Percentiles rank a stretch among this genome's conserved stretches.
These are phyloP conservation scores for Fibroporia radiculosa DNA, from an alignment of 768 basidiomycete genomes.

Conservation along the genomic window DNA sequence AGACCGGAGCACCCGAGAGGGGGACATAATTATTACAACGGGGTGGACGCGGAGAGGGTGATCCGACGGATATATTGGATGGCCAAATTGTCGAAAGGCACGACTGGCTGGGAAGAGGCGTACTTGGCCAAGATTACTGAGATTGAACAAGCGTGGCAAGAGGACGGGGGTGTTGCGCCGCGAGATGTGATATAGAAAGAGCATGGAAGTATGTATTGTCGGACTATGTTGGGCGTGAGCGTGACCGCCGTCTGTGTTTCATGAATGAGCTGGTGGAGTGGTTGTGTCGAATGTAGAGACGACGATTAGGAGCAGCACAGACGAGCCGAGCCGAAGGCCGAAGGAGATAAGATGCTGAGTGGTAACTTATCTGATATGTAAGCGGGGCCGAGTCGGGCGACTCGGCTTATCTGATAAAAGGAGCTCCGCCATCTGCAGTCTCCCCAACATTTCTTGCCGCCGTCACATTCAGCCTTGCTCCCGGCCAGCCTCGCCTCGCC, in stretches of 20 bases:
- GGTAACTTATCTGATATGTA: constrained; percentile 4
- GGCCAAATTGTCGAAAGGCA: constrained; percentile 25
- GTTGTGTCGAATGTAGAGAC: neutral
- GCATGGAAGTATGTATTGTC: neutral
- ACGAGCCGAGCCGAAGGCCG: neutral
- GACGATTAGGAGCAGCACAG: neutral
- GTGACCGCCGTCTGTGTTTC: neutral
- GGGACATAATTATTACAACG: constrained; percentile 59
- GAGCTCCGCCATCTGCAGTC: constrained; percentile 1
- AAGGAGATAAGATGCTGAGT: neutral
- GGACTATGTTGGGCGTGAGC: constrained; percentile 1
- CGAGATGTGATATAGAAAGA: neutral
- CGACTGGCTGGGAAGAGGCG: constrained; percentile 34
- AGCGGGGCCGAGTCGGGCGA: neutral
- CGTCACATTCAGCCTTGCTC: neutral
- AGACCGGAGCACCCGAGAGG: constrained; percentile 37
- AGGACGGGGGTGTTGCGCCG: neutral
- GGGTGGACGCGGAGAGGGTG: constrained; percentile 43
- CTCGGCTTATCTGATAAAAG: constrained; percentile 16
- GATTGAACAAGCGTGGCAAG: constrained; percentile 1
- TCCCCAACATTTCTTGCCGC: constrained; percentile 3
- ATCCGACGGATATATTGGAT: constrained; percentile 37
- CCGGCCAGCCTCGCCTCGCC: constrained; percentile 1
- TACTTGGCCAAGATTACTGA: constrained; percentile 7
- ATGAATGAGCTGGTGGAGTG: neutral